A percentile compares a stretch with the other conserved stretches of the same genome.
Evolutionary conservation across 495 filamentous ascomycete species (phyloP).

Genomic region (Penicillium psychrofluorescens): DNA sequence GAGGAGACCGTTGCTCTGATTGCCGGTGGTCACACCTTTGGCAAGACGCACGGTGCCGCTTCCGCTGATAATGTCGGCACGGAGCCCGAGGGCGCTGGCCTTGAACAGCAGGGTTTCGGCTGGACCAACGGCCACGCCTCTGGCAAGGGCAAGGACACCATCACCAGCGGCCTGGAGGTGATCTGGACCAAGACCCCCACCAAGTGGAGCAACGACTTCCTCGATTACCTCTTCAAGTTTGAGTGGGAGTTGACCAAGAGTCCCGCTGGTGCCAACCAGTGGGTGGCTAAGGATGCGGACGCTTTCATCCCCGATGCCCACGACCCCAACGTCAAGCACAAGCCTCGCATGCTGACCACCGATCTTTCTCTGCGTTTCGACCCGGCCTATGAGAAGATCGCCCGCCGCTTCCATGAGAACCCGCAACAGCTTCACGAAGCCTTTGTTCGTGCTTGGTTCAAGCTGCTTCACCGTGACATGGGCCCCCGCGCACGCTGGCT

Average conservation of each 20-base stretch:
- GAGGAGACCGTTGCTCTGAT: slow-evolving; percentile 70
- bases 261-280: slow-evolving; percentile 67
- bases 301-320: slow-evolving; percentile 59
- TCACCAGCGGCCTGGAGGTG: slow-evolving; percentile 67
- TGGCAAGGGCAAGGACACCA: slow-evolving; percentile 58
- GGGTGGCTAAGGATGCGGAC: slow-evolving; percentile 60
- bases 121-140: slow-evolving; percentile 52
- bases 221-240: slow-evolving; percentile 66
- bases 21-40: slow-evolving; percentile 67
- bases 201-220: slow-evolving; percentile 59
- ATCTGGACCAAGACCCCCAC: slow-evolving; percentile 65
- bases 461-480: slow-evolving; percentile 68
- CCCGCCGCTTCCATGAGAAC: slow-evolving; percentile 56
- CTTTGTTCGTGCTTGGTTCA: slow-evolving; percentile 69
- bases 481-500: slow-evolving; percentile 60
- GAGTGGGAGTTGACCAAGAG: slow-evolving; percentile 73
- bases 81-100: slow-evolving; percentile 54
- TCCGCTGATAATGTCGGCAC: slow-evolving; percentile 48
- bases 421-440: slow-evolving; percentile 58
- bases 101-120: slow-evolving; percentile 60
- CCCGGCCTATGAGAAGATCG: slow-evolving; percentile 65
- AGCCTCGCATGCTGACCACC: slow-evolving; percentile 60
- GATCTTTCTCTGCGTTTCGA: slow-evolving; percentile 65
- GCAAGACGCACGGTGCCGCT: slow-evolving; percentile 68
- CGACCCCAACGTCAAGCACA: slow-evolving; percentile 57